Conservation (phyloP, 305 asterid genomes). For the Solanum hybrid region DNA sequence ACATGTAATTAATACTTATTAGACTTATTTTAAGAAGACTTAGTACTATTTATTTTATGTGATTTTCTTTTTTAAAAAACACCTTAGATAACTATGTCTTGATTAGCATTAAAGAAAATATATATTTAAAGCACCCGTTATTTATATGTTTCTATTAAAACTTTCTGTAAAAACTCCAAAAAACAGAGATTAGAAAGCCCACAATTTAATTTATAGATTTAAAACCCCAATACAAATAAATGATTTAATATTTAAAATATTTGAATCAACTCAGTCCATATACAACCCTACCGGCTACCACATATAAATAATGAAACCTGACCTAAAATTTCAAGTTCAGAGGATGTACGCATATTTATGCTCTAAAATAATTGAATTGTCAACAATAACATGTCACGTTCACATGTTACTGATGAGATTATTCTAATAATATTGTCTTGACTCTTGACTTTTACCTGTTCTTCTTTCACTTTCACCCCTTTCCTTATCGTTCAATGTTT, state of each 20-base stretch:
- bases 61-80: neutral
- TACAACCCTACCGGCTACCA: neutral
- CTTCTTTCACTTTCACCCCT: neutral
- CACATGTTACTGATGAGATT: neutral
- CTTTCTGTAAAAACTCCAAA: neutral
- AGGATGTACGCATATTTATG: neutral
- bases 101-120: neutral
- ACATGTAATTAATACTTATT: neutral
- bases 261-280: neutral
- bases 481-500: neutral
- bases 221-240: too few relatives aligned
- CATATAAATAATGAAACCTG: neutral
- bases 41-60: neutral
- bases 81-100: neutral
- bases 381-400: neutral
- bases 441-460: neutral
- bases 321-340: neutral
- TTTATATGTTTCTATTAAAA: neutral
- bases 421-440: neutral
- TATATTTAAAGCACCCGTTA: neutral
- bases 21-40: neutral
- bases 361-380: neutral
- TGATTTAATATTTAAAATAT: too few relatives aligned
- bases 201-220: neutral
- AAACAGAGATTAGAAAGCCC: neutral